A percentile compares a stretch with the other conserved stretches of the same genome.
Conservation (phyloP, 768 basidiomycete species). For the Suillus placidus region DNA sequence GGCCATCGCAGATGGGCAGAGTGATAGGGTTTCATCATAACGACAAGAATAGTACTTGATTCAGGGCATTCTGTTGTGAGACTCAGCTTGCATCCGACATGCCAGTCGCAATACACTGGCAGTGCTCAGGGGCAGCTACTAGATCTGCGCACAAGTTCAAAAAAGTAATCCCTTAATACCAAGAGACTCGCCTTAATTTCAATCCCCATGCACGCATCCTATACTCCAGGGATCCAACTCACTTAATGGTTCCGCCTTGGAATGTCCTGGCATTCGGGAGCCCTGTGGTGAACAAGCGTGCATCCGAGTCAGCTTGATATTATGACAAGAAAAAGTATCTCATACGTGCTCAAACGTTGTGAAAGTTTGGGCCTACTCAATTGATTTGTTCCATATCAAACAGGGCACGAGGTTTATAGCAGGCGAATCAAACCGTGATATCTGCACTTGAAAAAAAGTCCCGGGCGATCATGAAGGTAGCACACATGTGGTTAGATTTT, state of each 20-base stretch:
- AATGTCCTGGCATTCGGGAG: neutral
- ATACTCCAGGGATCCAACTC: neutral
- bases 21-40: neutral
- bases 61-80: neutral
- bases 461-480: neutral
- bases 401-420: neutral
- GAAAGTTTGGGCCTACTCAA: neutral
- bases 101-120: neutral
- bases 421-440: neutral
- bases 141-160: neutral
- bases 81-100: neutral
- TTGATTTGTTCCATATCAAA: neutral
- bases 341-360: neutral
- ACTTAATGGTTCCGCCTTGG: neutral
- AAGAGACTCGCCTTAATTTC: neutral
- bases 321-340: neutral
- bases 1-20: neutral
- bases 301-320: neutral
- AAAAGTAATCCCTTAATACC: neutral
- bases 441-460: neutral
- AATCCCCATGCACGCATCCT: neutral
- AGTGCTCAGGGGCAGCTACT: neutral
- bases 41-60: neutral
- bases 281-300: neutral
- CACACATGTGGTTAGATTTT: no score